Evolutionary conservation across 2,329 filamentous ascomycete genomes (phyloP), one percentile per base, ranked within the genome.

Genomic region (Ambrosiella xylebori): DNA sequence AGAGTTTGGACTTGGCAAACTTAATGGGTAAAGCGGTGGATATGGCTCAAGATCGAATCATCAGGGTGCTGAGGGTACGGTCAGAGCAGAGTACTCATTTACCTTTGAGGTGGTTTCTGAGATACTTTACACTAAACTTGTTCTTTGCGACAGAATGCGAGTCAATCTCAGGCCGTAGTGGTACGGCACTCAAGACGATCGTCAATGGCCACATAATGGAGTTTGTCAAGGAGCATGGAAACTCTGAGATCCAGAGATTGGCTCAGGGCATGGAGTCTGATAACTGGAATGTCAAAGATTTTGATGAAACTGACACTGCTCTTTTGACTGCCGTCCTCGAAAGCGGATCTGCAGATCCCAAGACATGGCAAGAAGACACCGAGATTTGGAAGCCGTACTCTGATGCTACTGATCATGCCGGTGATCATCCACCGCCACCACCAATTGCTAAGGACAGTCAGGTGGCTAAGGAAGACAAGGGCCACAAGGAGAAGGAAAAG

Each of bases 81-180:
- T 79, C 84, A 2, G 86, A 89, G 62, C 84, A 89, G 66, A 85
- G 81, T 51, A 77, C 80, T 1, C 78, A 79, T 36, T 71, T 91
- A 8, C 78, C 84, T 1, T 74, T 88, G 1, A 73, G 80, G 52
- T 76, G 80, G 63, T 94, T 94, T 68, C 71, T 93, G 49, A 80
- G 88, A 41, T 93, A 93, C 68, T 90, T 91, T 64, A 87, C 80
- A 1, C 75, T 94, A 39, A 93, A 91, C 65, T 74, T 88, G 7
- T 79, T 88, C 58, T 93, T 94, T 68, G 85, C 86, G 52, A 88
- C 89, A 61, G 88, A 94, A 67, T 93, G 88, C 65, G 88, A 94
- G 68, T 84, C 86, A 13, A 82, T 93, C 17, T 91, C 86, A 19
- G 87, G 88, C 0, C 79, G 86, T 59, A 86, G 86, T 60, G 86